Evolutionary conservation across 2,329 filamentous ascomycete genomes (phyloP), one percentile per base, ranked within the genome.

Genomic region (Alternaria burnsii): DNA sequence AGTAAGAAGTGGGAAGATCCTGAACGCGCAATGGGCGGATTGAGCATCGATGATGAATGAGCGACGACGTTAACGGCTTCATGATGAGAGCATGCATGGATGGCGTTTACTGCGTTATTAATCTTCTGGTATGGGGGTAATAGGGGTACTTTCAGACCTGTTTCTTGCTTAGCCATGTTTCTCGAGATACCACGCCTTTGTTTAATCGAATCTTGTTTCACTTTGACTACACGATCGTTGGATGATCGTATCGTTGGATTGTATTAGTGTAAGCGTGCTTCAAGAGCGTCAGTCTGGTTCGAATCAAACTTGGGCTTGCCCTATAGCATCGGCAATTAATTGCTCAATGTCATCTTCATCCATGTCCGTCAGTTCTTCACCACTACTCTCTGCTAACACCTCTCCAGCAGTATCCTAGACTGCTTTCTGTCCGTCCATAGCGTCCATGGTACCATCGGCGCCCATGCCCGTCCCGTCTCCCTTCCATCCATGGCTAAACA

Each of bases 401-500:
- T 40, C 26, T 28, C 16, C 20, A 30, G 42, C 48, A 50, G 58
- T 51, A 48, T 61, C 9, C 66, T 70, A 70, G 14, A 54, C 62
- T 38, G 60, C 58, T 46, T 67, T 68, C n/a, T 60, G 56, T 22
- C 56, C 65, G n/a, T 61, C 58, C n/a, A 65, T 43, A 1, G 65
- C 70, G 42, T 69, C 67, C 43, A 71, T 53, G 14, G 61, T 61
- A 18, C 65, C 70, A 63, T 78, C 75, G 1, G 72, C 71, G 3
- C 74, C 74, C 55, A 75, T 36, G 1, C 74, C 73, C 22, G 63
- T 73, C 36, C 75, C 73, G 58, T 78, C 74, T 1, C 75, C 75
- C 50, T 74, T 76, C 73, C 74, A 78, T 9, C 69, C 67, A 62
- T 88, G 86, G 62, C 84, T 87, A 68, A 88, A 88, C 0, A 86